phyloP scores from a whole-genome alignment of 2,329 filamentous ascomycete species.

The Penicillium freii region DNA sequence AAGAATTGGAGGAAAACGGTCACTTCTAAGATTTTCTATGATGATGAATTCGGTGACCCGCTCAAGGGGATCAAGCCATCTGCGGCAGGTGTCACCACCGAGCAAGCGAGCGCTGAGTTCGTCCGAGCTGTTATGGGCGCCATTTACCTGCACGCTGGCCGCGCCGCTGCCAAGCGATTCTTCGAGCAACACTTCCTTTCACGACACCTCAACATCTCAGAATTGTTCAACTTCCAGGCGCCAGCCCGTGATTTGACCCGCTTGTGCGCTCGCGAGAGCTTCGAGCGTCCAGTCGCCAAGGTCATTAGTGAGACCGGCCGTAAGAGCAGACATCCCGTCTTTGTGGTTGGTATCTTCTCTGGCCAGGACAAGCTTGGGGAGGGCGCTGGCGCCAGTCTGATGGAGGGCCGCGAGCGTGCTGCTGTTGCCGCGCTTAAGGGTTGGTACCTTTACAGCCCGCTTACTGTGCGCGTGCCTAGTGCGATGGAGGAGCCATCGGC shows the following conservation, averaged over 20 bases:
- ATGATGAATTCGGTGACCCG: slow-evolving; percentile 80
- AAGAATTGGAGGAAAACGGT: slow-evolving; percentile 67
- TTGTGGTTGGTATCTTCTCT: slow-evolving; percentile 89
- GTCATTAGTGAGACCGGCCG: slow-evolving; percentile 90
- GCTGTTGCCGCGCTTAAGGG: slow-evolving; percentile 82
- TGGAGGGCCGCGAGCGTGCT: slow-evolving; percentile 74
- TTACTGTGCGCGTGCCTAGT: slow-evolving; percentile 65
- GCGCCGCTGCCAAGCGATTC: slow-evolving; percentile 75
- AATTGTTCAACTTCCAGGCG: slow-evolving; percentile 78
- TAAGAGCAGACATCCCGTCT: slow-evolving; percentile 79
- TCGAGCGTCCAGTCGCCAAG: slow-evolving; percentile 80
- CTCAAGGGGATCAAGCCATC: slow-evolving; percentile 31
- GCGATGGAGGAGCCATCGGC: slow-evolving; percentile 64
- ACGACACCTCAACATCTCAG: slow-evolving; percentile 70
- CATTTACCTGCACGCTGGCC: slow-evolving; percentile 80
- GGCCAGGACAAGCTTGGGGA: slow-evolving; percentile 90
- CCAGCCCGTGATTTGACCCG: slow-evolving; percentile 80
- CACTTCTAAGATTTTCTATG: slow-evolving; percentile 74
- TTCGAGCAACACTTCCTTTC: slow-evolving; percentile 80
- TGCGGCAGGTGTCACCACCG: slow-evolving; percentile 45
- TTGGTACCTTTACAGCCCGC: slow-evolving; percentile 94
- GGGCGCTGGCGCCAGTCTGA: slow-evolving; percentile 73
- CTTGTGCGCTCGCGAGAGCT: slow-evolving; percentile 84
- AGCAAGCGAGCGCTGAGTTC: slow-evolving; percentile 69
- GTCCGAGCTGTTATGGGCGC: slow-evolving; percentile 81